These are phyloP conservation scores for Begonia peltatifolia DNA, from an alignment of 306 rosid genomes.

Conservation along the genomic window DNA sequence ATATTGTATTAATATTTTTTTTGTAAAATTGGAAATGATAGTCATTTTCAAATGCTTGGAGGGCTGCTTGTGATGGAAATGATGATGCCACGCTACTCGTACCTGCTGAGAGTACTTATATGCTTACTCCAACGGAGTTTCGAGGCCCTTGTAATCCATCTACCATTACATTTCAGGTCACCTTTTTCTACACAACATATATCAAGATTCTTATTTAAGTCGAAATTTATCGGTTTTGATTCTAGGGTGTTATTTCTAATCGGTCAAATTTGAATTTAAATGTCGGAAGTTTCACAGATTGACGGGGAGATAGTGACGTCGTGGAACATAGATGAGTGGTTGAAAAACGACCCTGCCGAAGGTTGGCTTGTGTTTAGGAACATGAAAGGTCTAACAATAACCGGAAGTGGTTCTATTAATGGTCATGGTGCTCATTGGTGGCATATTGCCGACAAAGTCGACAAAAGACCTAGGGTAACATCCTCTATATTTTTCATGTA, in stretches of 20 bases:
- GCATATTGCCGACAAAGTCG: neutral
- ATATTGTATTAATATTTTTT: neutral
- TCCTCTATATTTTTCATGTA: neutral
- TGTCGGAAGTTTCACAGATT: too few relatives aligned
- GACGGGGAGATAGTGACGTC: too few relatives aligned
- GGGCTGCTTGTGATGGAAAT: neutral
- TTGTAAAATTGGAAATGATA: neutral
- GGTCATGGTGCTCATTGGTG: slow-evolving; percentile 13
- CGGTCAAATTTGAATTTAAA: neutral
- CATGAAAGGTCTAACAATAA: neutral
- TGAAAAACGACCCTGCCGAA: too few relatives aligned
- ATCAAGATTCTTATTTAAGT: neutral
- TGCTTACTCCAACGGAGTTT: slow-evolving; percentile 2
- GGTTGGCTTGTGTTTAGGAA: slow-evolving; percentile 5
- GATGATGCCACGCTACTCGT: neutral
- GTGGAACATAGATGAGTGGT: too few relatives aligned
- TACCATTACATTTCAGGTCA: neutral
- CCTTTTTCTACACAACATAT: too few relatives aligned
- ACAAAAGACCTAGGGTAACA: slow-evolving; percentile 4
- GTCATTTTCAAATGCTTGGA: slow-evolving; percentile 12
- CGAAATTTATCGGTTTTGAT: neutral
- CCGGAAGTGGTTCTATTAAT: slow-evolving; percentile 7
- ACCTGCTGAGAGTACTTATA: slow-evolving; percentile 5
- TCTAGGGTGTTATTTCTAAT: neutral
- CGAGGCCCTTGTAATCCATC: slow-evolving; percentile 12